Conservation (phyloP, 805 yeast species). For the Hagleromyces aurorensis region DNA sequence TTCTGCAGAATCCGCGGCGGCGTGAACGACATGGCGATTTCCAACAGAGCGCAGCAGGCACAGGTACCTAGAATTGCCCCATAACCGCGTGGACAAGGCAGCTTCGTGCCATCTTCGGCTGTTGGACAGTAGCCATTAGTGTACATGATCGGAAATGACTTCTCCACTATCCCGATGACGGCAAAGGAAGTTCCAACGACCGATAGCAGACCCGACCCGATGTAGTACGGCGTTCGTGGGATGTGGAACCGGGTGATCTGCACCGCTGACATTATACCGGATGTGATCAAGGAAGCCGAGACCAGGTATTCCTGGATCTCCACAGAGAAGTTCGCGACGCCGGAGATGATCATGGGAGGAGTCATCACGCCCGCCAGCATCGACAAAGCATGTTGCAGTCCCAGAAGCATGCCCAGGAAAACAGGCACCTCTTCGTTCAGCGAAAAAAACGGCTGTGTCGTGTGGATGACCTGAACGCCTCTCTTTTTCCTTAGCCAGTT, state of each 20-base stretch:
- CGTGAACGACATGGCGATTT: constrained; percentile 62
- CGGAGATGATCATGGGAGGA: constrained; percentile 70
- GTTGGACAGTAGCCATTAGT: constrained; percentile 55
- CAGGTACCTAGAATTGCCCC: constrained; percentile 83
- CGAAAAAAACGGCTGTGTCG: constrained; percentile 71
- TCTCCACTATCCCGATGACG: constrained; percentile 70
- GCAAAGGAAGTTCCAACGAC: constrained; percentile 91
- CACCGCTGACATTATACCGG: constrained; percentile 60
- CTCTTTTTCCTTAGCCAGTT: constrained; percentile 23
- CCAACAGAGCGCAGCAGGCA: constrained; percentile 67
- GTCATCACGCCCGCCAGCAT: constrained; percentile 89
- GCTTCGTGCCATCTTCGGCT: constrained; percentile 52
- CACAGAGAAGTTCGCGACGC: constrained; percentile 49
- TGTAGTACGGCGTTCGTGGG: constrained; percentile 59
- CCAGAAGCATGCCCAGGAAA: constrained; percentile 66
- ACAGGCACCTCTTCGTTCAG: constrained; percentile 74
- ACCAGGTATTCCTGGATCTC: constrained; percentile 52
- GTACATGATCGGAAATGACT: constrained; percentile 79
- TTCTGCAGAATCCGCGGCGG: constrained; percentile 67
- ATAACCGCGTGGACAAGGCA: constrained; percentile 86
- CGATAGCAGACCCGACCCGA: constrained; percentile 84
- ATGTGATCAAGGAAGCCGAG: constrained; percentile 63
- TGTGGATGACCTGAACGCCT: constrained; percentile 35
- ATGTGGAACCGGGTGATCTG: constrained; percentile 80
- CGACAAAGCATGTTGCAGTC: constrained; percentile 80